phyloP scores from a whole-genome alignment of 305 asterid genomes.

The Rubia balearica region DNA sequence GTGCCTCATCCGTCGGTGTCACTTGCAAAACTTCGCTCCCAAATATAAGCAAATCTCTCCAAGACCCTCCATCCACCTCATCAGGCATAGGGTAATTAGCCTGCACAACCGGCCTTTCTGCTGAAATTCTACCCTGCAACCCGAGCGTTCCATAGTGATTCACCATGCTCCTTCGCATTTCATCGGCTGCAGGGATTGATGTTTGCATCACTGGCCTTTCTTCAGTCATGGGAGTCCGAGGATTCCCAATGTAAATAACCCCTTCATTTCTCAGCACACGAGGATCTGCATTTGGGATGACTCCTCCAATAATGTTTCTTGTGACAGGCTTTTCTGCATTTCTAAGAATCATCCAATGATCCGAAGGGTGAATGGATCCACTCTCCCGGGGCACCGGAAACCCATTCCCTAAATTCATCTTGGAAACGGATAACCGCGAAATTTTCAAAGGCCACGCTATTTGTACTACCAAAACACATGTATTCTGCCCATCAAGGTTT shows the following conservation, averaged over 20 bases:
- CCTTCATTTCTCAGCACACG: conserved; percentile 26
- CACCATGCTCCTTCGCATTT: conserved; percentile 20
- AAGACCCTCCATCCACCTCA: conserved; percentile 16
- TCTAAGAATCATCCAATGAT: conserved; percentile 39
- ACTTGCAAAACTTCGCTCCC: conserved; percentile 35
- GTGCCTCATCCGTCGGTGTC: conserved; percentile 1
- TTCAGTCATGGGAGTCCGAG: conserved; percentile 37
- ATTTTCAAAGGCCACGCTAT: neutral
- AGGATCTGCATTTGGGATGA: conserved; percentile 27
- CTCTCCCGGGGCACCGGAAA: conserved; percentile 35
- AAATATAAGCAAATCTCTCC: conserved; percentile 46
- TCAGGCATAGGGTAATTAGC: neutral
- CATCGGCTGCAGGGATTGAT: conserved; percentile 21
- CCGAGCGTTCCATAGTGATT: conserved; percentile 1
- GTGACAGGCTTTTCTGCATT: conserved; percentile 4
- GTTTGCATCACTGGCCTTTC: conserved; percentile 30
- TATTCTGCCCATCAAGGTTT: neutral
- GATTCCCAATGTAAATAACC: conserved; percentile 23
- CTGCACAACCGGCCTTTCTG: neutral
- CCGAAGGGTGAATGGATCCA: conserved; percentile 29
- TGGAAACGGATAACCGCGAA: conserved; percentile 1
- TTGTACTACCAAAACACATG: neutral
- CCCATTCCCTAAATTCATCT: conserved; percentile 57
- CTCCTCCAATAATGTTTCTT: conserved; percentile 4
- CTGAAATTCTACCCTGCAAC: neutral